Evolutionary conservation across 129 eudicot genomes (phyloP).

Genomic region (Artemisia argyi): DNA sequence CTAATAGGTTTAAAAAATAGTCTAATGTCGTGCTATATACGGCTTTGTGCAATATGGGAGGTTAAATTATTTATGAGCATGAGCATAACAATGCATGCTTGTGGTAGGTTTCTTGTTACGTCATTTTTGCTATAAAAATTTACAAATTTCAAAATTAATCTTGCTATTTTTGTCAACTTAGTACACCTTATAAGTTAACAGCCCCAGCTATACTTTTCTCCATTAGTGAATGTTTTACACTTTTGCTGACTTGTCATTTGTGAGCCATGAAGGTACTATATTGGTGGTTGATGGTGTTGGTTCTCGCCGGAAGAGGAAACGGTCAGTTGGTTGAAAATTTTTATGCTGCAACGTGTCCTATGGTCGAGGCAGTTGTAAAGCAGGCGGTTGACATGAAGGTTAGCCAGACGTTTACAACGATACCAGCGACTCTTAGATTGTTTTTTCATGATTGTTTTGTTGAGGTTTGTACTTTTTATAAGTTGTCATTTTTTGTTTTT

Average conservation of each 20-base stretch:
- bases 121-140: constrained; percentile 21
- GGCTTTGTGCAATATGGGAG: constrained; percentile 10
- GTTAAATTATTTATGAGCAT: not conserved
- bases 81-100: constrained; percentile 12
- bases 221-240: not conserved
- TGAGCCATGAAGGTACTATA: constrained; percentile 27
- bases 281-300: constrained; percentile 22
- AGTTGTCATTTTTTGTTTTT: not conserved
- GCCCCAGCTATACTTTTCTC: not conserved
- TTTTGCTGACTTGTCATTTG: constrained; percentile 8
- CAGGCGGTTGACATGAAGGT: constrained; percentile 53
- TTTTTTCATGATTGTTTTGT: constrained; percentile 86
- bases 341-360: constrained; percentile 59
- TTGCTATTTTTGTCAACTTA: constrained; percentile 28
- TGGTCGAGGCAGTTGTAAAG: constrained; percentile 51
- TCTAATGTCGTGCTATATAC: constrained; percentile 14
- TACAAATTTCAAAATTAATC: not conserved
- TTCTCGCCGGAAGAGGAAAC: constrained; percentile 37
- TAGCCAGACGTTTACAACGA: constrained; percentile 55
- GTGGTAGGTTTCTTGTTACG: constrained; percentile 28
- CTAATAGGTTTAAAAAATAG: not conserved
- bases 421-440: constrained; percentile 87
- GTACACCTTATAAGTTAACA: constrained; percentile 24
- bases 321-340: constrained; percentile 54
- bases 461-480: constrained; percentile 37